phyloP scores from a whole-genome alignment of 2,329 filamentous ascomycete species.

The Drechslera avenae region DNA sequence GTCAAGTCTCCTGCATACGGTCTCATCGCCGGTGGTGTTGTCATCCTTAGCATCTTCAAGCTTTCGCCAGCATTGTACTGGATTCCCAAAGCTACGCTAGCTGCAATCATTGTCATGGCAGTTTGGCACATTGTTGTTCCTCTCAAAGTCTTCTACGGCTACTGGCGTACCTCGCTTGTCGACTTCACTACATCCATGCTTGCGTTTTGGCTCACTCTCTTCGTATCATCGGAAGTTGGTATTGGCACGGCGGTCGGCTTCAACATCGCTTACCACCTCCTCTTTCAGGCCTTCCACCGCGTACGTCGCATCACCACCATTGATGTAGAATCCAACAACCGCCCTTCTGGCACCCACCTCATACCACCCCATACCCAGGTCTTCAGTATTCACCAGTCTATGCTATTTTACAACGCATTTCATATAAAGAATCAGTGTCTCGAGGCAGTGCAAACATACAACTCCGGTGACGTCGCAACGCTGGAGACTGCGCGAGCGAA shows the following conservation, averaged over 20 bases:
- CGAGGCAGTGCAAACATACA: constrained; percentile 57
- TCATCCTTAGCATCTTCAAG: constrained; percentile 66
- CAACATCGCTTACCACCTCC: constrained; percentile 58
- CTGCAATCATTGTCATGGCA: constrained; percentile 70
- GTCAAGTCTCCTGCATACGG: constrained; percentile 67
- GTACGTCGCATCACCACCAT: constrained; percentile 33
- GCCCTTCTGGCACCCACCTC: constrained; percentile 6
- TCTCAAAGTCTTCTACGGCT: constrained; percentile 64
- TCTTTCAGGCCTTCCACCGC: constrained; percentile 62
- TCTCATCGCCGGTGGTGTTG: constrained; percentile 64
- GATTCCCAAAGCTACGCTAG: constrained; percentile 69
- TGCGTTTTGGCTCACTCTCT: constrained; percentile 68
- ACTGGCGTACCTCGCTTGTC: constrained; percentile 68
- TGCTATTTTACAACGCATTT: constrained; percentile 68
- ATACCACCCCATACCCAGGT: constrained; percentile 59
- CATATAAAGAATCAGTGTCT: constrained; percentile 57
- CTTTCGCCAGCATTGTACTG: constrained; percentile 67
- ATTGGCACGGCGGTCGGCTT: constrained; percentile 63
- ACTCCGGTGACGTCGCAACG: constrained; percentile 49
- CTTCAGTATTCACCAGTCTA: constrained; percentile 61
- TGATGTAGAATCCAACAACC: constrained; percentile 15
- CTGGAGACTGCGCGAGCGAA: constrained; percentile 46
- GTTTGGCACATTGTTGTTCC: constrained; percentile 66
- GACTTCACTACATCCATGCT: constrained; percentile 69
- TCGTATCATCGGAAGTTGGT: constrained; percentile 64